Base-by-base conservation (phyloP, 257 asterid species). In the Handroanthus guayacan region DNA sequence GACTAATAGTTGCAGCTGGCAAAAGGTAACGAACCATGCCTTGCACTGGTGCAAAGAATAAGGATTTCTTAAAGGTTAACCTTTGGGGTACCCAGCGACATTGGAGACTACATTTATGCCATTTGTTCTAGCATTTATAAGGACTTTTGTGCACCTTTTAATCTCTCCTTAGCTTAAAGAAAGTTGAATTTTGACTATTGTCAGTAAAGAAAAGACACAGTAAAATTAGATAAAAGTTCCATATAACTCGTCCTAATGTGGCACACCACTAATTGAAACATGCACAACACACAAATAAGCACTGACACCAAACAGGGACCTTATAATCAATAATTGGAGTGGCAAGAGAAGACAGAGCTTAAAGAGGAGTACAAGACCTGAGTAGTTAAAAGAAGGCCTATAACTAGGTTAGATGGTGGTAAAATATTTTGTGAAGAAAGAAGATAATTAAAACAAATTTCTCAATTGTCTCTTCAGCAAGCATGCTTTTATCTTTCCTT, bases 391-490 rank as follows among this genome's bases (percentile, higher is more conserved):
- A 16, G 11, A 4, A 52, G 16, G 38, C 62, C 38, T 14, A 70
- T 9, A 70, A 70, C 44, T 38, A 50, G 44, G 8, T 34, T 31
- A 68, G 39, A 14, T 9, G 6, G 38, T 38, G 38, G 20, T 9
- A n/a, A 70, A 54, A 54, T 9, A 70, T 9, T 8, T 52, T 6
- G 20, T 52, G 39, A 34, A 55, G 10, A 37, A 54, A 62, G 25
- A 37, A 54, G 20, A 51, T 50, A 5, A 25, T 50, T 10, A 25
- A 38, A 17, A n/a, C 37, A n/a, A 1, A 38, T 6, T 12, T 2
- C 41, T 51, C 7, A 51, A 51, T 51, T 51, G 50, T 69, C 37
- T 69, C 48, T 45, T 31, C 17, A 54, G 72, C 12, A 67, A 67
- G 52, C 5, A 39, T 20, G 72, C 58, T 67, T 5, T 67, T 17